Evolutionary conservation across 2,329 filamentous ascomycete genomes (phyloP), one percentile per base, ranked within the genome.

Genomic region (Tolypocladium album): DNA sequence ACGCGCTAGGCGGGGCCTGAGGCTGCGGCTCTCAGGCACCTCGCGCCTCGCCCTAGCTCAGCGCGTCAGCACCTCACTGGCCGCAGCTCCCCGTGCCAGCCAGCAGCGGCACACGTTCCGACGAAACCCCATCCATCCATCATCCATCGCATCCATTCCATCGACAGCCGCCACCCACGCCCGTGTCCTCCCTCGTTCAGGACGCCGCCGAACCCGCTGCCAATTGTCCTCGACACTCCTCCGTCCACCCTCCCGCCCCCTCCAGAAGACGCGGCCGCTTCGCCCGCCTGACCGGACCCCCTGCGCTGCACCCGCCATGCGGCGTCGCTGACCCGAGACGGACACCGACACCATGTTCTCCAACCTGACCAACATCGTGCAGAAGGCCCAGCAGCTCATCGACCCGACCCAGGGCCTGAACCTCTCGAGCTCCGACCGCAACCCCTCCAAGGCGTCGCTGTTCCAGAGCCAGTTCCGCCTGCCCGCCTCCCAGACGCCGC

Each of bases 401-500:
- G 93, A 97, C 75, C 90, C 92, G 59, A 89, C 89, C 65, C 87
- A 91, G 72, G 87, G 89, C 70, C 79, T 89, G 64, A 85, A 86
- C 66, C 82, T 90, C 61, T 85, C 87, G 66, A 83, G 86, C 69
- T 85, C 88, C 61, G 90, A 94, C 75, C 84, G 84, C 64, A 88
- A 90, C 72, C 92, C 92, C 57, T 93, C 92, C 70, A 97, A 97
- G 78, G 87, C 92, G 60, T 88, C 89, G 58, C 85, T 97, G 61
- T 99, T 97, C 78, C 92, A 94, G 77, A 88, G 89, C 74, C 94
- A 99, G 76, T 99, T 99, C 79, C 90, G 94, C 66, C 88, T 99
- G 40, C 94, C 94, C 55, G 86, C 91, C 70, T 88, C 90, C 45
- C 93, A 99, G 76, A 92, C 89, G 64, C 94, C 94, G 60, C 83